Evolutionary conservation across 169 alveolate genomes (phyloP).

Genomic region (Toxoplasma gondii): DNA sequence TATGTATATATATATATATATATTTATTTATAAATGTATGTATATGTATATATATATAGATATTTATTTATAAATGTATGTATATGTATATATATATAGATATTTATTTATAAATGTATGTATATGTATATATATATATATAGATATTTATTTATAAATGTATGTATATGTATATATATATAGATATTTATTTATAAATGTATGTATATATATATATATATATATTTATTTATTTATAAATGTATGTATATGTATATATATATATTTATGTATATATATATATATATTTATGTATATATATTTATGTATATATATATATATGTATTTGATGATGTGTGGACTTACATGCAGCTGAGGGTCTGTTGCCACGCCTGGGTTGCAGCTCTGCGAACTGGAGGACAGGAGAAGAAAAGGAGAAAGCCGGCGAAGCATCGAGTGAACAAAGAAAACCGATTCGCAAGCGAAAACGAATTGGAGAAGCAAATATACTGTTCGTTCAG

Average conservation of each 20-base stretch:
- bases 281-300: too few species aligned
- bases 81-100: too few species aligned
- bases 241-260: neutral
- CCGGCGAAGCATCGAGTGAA: neutral
- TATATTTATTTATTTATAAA: too few species aligned
- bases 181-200: too few species aligned
- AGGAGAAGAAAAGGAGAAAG: neutral
- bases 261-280: too few species aligned
- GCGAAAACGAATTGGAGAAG: neutral
- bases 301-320: neutral
- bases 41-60: neutral
- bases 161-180: too few species aligned
- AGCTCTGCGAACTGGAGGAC: neutral
- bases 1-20: too few species aligned
- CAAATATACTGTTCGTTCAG: neutral
- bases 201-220: too few species aligned
- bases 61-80: neutral
- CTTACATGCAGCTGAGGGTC: slow-evolving; percentile 45
- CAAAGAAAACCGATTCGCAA: neutral
- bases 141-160: neutral
- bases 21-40: too few species aligned
- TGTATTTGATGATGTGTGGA: neutral
- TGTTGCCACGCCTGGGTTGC: slow-evolving; percentile 50
- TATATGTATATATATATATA: too few species aligned
- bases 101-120: neutral